A percentile compares a stretch with the other conserved stretches of the same genome.
Conservation (phyloP, 768 basidiomycete genomes). For the Lactifluus echinatus region DNA sequence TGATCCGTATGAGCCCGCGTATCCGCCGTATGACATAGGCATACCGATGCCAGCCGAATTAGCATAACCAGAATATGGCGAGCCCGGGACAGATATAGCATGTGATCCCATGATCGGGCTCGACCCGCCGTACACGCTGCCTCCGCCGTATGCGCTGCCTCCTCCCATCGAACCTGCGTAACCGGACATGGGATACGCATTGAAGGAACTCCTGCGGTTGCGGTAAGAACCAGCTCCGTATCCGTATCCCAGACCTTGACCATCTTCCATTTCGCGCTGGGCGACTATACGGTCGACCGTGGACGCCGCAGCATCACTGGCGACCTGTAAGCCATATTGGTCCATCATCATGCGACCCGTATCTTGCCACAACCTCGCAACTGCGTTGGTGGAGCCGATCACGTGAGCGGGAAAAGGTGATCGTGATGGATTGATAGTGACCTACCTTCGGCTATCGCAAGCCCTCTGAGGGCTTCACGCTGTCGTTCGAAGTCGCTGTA, state of each 20-base stretch:
- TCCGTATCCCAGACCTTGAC: neutral
- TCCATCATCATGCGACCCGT: constrained; percentile 33
- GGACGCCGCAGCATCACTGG: constrained; percentile 15
- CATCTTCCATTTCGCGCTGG: constrained; percentile 9
- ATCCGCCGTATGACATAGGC: constrained; percentile 8
- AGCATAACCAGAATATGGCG: neutral
- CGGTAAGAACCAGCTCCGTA: constrained; percentile 7
- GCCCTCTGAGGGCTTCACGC: constrained; percentile 55
- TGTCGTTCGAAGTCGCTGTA: constrained; percentile 51
- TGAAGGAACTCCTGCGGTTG: constrained; percentile 6
- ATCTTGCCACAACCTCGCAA: constrained; percentile 47
- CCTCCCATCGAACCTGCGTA: constrained; percentile 3
- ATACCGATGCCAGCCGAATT: neutral
- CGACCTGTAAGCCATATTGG: constrained; percentile 12
- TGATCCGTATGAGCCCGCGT: neutral
- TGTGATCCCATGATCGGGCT: neutral
- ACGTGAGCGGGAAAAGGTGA: constrained; percentile 6
- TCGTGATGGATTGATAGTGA: neutral
- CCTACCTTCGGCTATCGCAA: constrained; percentile 65
- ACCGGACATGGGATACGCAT: neutral
- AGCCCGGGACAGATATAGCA: constrained; percentile 1
- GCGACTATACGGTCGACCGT: constrained; percentile 7
- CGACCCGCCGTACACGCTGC: neutral
- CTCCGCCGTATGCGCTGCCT: too few relatives aligned
- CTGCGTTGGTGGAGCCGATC: constrained; percentile 29